Base-by-base conservation (phyloP, 495 filamentous ascomycete genomes). In the Penicillium silybi region DNA sequence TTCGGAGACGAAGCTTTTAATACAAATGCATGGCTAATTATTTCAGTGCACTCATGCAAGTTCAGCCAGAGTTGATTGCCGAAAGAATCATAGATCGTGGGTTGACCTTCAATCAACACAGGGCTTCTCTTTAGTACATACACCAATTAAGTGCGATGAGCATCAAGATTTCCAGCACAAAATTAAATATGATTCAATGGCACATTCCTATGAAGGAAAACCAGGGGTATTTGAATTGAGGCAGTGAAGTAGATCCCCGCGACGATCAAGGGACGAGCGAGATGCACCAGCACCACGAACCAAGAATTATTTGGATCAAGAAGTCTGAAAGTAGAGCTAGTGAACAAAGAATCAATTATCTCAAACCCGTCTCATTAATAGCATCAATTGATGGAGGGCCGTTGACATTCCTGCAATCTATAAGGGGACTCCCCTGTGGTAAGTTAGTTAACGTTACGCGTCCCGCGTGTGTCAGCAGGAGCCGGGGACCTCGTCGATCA, bases 391-490 rank as follows among this genome's bases (percentile, higher is more conserved):
- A 13, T 39, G 3, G 10, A 23, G 18, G 18, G 20, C n/a, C n/a
- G n/a, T 17, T 29, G 22, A 49, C 47, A 49, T 49, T 49, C 47
- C 46, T 19, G 3, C 2, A 11, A n/a, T 19, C 46, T 25, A 10
- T 16, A 17, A n/a, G n/a, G n/a, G n/a, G n/a, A n/a, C n/a, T n/a
- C n/a, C n/a, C n/a, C n/a, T n/a, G n/a, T n/a, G n/a, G n/a, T n/a
- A n/a, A n/a, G n/a, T n/a, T n/a, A n/a, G n/a, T n/a, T n/a, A n/a
- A n/a, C 45, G 22, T 22, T 46, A 50, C 54, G 54, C 49, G 54
- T 52, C 44, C 41, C 39, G 54, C 29, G 20, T 57, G 54, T 48
- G 50, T 57, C 54, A 57, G 54, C 54, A 48, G 2, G 3, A 6
- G 23, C 43, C 34, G 53, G 6, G 46, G 44, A 49, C 42, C 54